Percentiles rank a stretch among this genome's conserved stretches.
phyloP scores from a whole-genome alignment of 495 filamentous ascomycete genomes.

The Penicillium riverlandense region DNA sequence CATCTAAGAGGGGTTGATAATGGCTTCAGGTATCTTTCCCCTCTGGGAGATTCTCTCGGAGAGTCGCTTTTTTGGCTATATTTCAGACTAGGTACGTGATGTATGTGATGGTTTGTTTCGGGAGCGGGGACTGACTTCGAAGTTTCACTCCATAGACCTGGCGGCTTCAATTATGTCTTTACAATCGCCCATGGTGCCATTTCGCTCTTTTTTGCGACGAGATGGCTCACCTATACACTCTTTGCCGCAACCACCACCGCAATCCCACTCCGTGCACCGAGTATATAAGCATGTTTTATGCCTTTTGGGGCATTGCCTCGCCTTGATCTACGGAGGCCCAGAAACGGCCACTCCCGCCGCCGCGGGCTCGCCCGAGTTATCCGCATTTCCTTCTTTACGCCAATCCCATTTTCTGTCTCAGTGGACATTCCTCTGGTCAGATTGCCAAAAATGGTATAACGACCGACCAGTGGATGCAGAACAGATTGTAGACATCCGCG shows the following conservation, averaged over 20 bases:
- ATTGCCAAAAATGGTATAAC: conserved; percentile 24
- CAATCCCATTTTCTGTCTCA: conserved; percentile 19
- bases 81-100: conserved; percentile 11
- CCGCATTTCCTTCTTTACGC: conserved; percentile 13
- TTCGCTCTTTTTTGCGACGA: conserved; percentile 14
- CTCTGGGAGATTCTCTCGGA: conserved; percentile 8
- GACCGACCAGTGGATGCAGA: conserved; percentile 16
- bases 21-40: neutral
- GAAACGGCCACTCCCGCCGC: conserved; percentile 6
- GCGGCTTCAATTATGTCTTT: conserved; percentile 9
- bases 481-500: conserved; percentile 19
- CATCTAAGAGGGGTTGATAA: neutral
- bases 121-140: too few species aligned
- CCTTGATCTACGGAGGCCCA: conserved; percentile 13
- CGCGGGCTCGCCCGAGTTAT: conserved; percentile 4
- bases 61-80: conserved; percentile 17
- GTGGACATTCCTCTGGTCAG: conserved; percentile 21
- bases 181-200: conserved; percentile 11
- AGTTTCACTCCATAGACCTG: conserved; percentile 2
- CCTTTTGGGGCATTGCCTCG: conserved; percentile 13
- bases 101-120: too few species aligned
- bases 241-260: neutral
- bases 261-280: conserved; percentile 3
- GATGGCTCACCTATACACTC: conserved; percentile 12
- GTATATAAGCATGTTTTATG: conserved; percentile 14